Base-by-base conservation (phyloP, 495 filamentous ascomycete species). In the Xylaria castorea region DNA sequence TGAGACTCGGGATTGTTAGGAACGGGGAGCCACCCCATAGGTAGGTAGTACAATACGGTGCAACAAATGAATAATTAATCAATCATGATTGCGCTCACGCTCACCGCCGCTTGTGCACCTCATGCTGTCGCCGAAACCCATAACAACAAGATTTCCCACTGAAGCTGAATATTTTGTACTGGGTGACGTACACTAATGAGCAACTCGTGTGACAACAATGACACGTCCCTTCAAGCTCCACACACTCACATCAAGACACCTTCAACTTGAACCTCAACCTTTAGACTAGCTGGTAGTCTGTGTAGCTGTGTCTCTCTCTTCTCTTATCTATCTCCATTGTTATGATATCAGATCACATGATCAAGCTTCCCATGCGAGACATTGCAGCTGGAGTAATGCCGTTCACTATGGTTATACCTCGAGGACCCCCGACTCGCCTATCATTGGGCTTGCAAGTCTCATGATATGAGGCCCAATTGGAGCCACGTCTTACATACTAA, bases 261-360 rank as follows among this genome's bases (percentile, higher is more conserved):
- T 62, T 62, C 32, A 42, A 64, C 14, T 30, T 25, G 6, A 46
- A 25, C 40, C 61, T 64, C 36, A 14, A 62, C 34, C 34, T 62
- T 40, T 16, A 25, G 1, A 22, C 44, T 50, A n/a, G 11, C 11
- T 38, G 4, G 57, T 38, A 38, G 32, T 30, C 57, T 60, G 36
- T 18, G 11, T 36, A 7, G 32, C 27, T 32, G 27, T 58, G 53
- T 14, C 1, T 53, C 44, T 50, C 44, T 22, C 46, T 18, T 3
- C 50, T 27, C 5, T 34, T 8, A n/a, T n/a, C 22, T 34, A 30
- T 60, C 30, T 42, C 58, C 32, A 48, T 42, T n/a, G 68, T 38
- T 12, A 44, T 71, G 68, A 64, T 22, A 60, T 51, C 68, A 71
- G 57, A 62, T 71, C 68, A 71, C 68, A 71, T 71, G 68, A 71